Base-by-base conservation (phyloP, 2,329 filamentous ascomycete genomes). In the Alternaria sp. region DNA sequence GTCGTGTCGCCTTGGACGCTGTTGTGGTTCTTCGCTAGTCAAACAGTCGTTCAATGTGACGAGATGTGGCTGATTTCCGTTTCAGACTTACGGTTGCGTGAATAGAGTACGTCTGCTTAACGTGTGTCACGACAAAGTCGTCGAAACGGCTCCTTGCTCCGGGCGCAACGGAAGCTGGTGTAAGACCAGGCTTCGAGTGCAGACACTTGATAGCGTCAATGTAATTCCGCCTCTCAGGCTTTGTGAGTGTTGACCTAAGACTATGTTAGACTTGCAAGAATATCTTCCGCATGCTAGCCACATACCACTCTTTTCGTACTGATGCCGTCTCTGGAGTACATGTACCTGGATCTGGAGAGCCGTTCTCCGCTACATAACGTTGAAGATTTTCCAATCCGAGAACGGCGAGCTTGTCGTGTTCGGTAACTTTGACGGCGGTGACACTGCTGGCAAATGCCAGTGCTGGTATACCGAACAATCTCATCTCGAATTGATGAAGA, bases 201-300 rank as follows among this genome's bases (percentile, higher is more conserved):
- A 79, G 49, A 59, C 77, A 79, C 52, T 76, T 66, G 7, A 79
- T 73, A 13, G 76, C 75, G 1, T 66, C 46, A 25, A 77, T 76
- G 52, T 77, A 79, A n/a, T 69, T 59, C 25, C 68, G 64, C 64
- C 66, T 74, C 58, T 77, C 70, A 1, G 44, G 26, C 9, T 59
- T 49, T 0, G 59, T 54, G 7, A 77, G 66, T 4, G 28, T 59
- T 21, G 68, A 66, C 74, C 36, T 77, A 2, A 5, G 5, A 15
- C 9, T 1, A 1, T 36, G 13, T 36, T n/a, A 36, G 4, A n/a
- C 1, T n/a, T 9, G 7, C 13, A n/a, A 15, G 4, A 7, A 36
- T 4, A 0, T 15, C 13, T 9, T 36, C 4, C 7, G 1, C 7
- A 15, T n/a, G 7, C 13, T 36, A n/a, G 13, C 15, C 15, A 36